Base-by-base conservation (phyloP, 192 early-diverging fungal species). In the Rhizophagus prolifer region DNA sequence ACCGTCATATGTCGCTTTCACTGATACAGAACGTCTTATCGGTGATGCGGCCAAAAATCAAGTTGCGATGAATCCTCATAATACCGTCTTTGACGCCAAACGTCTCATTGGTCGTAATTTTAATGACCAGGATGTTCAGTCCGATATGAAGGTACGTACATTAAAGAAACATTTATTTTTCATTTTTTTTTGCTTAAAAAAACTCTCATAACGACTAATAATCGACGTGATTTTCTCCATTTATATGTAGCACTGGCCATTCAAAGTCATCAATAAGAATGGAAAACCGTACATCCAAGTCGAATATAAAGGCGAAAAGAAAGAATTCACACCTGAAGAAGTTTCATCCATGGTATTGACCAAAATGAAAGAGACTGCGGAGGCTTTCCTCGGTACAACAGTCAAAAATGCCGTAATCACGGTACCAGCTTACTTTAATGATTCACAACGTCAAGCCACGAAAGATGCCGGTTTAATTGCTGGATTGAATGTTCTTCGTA, bases 1-100 rank as follows among this genome's bases (percentile, higher is more conserved):
- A 38, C 96, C 97, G 47, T 97, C 96, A 72, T 99, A 98, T 83
- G 97, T 99, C 76, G 96, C 86, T 70, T 99, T 99, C 89, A 95
- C 95, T 74, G 96, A 97, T 88, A 80, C 90, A 66, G 96, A 99
- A 90, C 97, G 97, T 87, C 91, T 98, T 77, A 98, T 99, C 82
- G 97, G 96, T 84, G 97, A 99, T 88, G 95, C 96, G 69, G 96
- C 97, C 84, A 98, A 98, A 92, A 99, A 98, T 88, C 95, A 97
- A 85, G 94, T 95, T 70, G 94, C 96, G 54, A 96, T 95, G 95
- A 97, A 97, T 89, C 96, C 50, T 54, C 19, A 54, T 54, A 54
- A 54, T 21, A 98, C 97, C 71, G 96, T 98, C 64, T 98, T 96
- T 78, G 94, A 97, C 85, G 97, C 96, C 79, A 98, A 98, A 89